Conservation (phyloP, 2,329 filamentous ascomycete genomes). For the Hypoxylon sp. region DNA sequence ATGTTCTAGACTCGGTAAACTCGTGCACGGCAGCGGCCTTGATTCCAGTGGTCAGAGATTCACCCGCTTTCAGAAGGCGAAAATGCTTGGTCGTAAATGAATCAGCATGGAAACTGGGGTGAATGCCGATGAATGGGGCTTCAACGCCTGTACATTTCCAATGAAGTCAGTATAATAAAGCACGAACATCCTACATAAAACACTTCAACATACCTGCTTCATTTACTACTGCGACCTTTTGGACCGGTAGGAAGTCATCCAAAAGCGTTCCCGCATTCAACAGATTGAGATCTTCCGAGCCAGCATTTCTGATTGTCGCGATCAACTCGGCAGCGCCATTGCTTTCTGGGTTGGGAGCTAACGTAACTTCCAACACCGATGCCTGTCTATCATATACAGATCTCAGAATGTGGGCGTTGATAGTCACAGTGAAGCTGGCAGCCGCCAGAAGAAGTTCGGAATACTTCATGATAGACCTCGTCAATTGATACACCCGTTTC, state of each 20-base stretch:
- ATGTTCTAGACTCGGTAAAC: constrained; percentile 33
- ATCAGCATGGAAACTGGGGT: constrained; percentile 32
- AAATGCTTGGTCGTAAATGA: constrained; percentile 34
- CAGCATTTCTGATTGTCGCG: constrained; percentile 35
- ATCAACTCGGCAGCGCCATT: constrained; percentile 29
- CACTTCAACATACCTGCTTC: constrained; percentile 35
- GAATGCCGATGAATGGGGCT: constrained; percentile 31
- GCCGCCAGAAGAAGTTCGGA: constrained; percentile 4
- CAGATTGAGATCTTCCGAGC: constrained; percentile 35
- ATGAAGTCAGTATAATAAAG: background rate
- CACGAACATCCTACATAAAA: too few relatives aligned
- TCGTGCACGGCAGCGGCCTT: constrained; percentile 29
- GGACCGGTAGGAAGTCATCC: constrained; percentile 31
- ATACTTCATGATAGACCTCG: constrained; percentile 14
- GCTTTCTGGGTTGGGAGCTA: constrained; percentile 6
- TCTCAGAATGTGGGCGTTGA: constrained; percentile 5
- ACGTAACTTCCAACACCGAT: constrained; percentile 24
- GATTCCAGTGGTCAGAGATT: constrained; percentile 29
- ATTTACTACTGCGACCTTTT: constrained; percentile 25
- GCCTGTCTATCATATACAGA: background rate
- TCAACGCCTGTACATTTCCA: constrained; percentile 16
- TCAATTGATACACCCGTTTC: too few relatives aligned
- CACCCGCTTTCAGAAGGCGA: constrained; percentile 22
- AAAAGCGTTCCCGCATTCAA: constrained; percentile 39
- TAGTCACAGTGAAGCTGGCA: constrained; percentile 4